Percentiles rank a stretch among this genome's conserved stretches.
Evolutionary conservation across 176 grass and related monocot species (phyloP).

Genomic region (Phragmites australis): DNA sequence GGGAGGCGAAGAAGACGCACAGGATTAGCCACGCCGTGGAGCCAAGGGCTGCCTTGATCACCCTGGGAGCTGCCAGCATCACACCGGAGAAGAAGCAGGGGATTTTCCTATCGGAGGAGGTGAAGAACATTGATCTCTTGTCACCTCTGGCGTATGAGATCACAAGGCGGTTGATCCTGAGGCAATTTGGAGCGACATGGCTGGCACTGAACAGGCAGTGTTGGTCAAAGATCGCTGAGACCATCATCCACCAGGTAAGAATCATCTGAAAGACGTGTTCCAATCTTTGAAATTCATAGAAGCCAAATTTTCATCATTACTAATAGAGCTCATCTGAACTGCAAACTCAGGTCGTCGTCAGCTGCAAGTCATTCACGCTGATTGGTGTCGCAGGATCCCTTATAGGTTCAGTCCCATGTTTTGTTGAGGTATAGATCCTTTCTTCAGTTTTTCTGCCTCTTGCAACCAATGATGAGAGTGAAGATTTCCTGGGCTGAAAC

Average conservation of each 20-base stretch:
- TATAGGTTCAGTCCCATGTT: constrained; percentile 76
- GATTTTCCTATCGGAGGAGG: neutral
- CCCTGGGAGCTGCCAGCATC: constrained; percentile 15
- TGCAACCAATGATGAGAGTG: neutral
- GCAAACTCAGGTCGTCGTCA: constrained; percentile 49
- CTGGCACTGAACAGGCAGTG: neutral
- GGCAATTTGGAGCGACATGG: constrained; percentile 13
- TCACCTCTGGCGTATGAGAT: constrained; percentile 50
- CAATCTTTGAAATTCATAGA: neutral
- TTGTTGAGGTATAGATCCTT: constrained; percentile 56
- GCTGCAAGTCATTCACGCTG: constrained; percentile 68
- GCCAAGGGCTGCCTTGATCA: constrained; percentile 30
- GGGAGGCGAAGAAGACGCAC: neutral
- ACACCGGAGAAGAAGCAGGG: constrained; percentile 18
- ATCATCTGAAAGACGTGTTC: neutral
- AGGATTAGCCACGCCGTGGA: neutral
- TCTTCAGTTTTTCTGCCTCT: neutral
- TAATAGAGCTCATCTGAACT: neutral
- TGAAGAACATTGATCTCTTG: constrained; percentile 10
- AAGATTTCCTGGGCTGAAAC: neutral
- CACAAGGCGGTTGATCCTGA: constrained; percentile 33
- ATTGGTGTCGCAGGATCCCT: constrained; percentile 82
- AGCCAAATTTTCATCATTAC: neutral
- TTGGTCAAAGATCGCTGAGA: constrained; percentile 48
- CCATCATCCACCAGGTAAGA: constrained; percentile 55